Conservation (phyloP, 371 early-diverging fungal genomes). For the Apophysomyces ossiformis region DNA sequence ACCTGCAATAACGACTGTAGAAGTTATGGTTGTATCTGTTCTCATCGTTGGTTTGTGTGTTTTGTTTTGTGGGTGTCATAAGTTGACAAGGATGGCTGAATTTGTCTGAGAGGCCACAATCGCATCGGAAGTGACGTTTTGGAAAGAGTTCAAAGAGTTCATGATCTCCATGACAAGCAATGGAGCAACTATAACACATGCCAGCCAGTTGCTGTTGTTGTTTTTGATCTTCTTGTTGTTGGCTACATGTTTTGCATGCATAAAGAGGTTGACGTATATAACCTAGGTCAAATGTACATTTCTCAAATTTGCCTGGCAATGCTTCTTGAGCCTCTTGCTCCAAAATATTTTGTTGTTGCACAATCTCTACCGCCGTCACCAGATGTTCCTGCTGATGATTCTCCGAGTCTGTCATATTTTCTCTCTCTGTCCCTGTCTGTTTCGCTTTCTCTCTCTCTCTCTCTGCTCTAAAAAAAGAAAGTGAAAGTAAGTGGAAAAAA, state of each 20-base stretch:
- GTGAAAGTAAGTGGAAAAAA: neutral
- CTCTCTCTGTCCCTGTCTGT: too few relatives aligned
- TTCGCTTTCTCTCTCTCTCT: too few relatives aligned
- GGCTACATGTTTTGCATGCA: slow-evolving; percentile 80
- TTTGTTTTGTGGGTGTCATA: slow-evolving; percentile 36
- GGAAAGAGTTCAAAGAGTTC: slow-evolving; percentile 83
- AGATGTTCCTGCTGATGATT: slow-evolving; percentile 3
- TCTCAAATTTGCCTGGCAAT: slow-evolving; percentile 75
- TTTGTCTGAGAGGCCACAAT: slow-evolving; percentile 72
- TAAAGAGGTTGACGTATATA: slow-evolving; percentile 84
- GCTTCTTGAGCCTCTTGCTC: slow-evolving; percentile 61
- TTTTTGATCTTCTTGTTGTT: slow-evolving; percentile 22
- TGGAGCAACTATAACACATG: slow-evolving; percentile 83
- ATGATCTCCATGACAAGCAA: slow-evolving; percentile 81
- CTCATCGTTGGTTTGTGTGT: slow-evolving; percentile 49
- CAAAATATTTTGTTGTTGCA: slow-evolving; percentile 55
- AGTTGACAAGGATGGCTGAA: slow-evolving; percentile 48
- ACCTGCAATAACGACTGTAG: slow-evolving; percentile 81
- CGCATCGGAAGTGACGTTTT: slow-evolving; percentile 85
- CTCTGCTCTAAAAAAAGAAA: neutral
- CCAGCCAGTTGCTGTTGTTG: slow-evolving; percentile 42
- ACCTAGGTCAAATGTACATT: slow-evolving; percentile 78
- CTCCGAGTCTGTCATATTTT: slow-evolving; percentile 1
- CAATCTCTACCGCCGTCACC: slow-evolving; percentile 61
- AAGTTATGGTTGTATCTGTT: slow-evolving; percentile 87